phyloP scores from a whole-genome alignment of 1,139 yeast species.

The Yamadazyma diddensiae region DNA sequence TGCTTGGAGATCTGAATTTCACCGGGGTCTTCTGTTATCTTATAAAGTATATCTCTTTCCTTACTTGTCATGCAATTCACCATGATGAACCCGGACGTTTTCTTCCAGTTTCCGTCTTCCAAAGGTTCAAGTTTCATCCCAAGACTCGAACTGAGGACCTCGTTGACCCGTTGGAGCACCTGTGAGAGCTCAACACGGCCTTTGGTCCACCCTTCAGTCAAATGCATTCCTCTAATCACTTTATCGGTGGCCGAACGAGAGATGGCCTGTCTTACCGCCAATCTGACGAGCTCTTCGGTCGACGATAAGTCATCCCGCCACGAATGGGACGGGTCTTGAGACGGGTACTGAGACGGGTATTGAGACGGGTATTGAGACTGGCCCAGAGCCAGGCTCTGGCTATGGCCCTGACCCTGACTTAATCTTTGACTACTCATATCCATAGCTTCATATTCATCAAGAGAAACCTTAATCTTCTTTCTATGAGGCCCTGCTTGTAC shows the following conservation, averaged over 20 bases:
- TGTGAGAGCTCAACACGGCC: slow-evolving; percentile 2
- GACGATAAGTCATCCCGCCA: no score
- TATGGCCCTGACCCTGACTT: no score
- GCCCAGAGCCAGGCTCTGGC: no score
- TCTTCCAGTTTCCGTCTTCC: slow-evolving; percentile 8
- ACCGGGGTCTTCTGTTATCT: slow-evolving; percentile 18
- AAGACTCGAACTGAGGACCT: slow-evolving; percentile 24
- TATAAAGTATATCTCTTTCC: slow-evolving; percentile 21
- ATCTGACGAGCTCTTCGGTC: slow-evolving; percentile 1
- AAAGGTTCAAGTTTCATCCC: slow-evolving; percentile 28
- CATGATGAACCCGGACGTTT: slow-evolving; percentile 13
- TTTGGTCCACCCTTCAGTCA: slow-evolving; percentile 5
- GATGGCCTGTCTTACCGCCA: slow-evolving; percentile 5
- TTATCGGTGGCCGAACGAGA: slow-evolving; percentile 5
- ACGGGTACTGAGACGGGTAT: no score
- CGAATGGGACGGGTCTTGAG: no score
- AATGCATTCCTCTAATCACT: slow-evolving; percentile 4
- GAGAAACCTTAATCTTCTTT: not conserved
- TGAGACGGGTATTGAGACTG: no score
- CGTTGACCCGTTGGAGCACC: slow-evolving; percentile 18
- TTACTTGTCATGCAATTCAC: slow-evolving; percentile 19
- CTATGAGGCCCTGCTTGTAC: no score
- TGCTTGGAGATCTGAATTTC: slow-evolving; percentile 2
- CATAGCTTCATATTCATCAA: not conserved
- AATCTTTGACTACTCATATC: no score